A percentile compares a stretch with the other conserved stretches of the same genome.
Conservation (phyloP, 345 rosid genomes). For the Eucalyptus tenuipes region DNA sequence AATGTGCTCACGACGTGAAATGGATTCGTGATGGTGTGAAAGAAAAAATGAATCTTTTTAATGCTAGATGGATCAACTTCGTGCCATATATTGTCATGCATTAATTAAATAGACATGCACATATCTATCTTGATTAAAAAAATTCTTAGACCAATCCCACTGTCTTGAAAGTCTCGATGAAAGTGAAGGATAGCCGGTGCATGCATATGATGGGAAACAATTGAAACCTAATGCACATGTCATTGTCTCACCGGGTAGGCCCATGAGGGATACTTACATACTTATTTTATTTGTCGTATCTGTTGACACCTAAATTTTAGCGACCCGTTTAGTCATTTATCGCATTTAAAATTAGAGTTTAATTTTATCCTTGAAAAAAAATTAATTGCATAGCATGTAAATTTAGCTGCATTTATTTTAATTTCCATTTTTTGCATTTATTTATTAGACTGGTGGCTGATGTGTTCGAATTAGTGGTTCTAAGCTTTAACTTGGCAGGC, state of each 20-base stretch:
- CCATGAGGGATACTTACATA: background rate
- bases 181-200: background rate
- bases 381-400: too few relatives aligned
- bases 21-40: background rate
- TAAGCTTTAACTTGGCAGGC: too few relatives aligned
- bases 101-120: background rate
- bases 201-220: background rate
- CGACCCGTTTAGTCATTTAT: too few relatives aligned
- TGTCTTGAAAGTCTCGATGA: background rate
- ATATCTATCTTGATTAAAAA: background rate
- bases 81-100: background rate
- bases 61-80: background rate
- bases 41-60: background rate
- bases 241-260: background rate
- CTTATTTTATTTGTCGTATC: background rate
- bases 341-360: too few relatives aligned
- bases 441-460: too few relatives aligned
- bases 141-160: background rate
- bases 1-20: background rate
- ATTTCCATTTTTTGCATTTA: too few relatives aligned
- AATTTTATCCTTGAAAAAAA: too few relatives aligned
- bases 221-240: background rate
- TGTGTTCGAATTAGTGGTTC: too few relatives aligned
- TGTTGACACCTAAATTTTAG: too few relatives aligned
- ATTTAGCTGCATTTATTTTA: too few relatives aligned